Conservation (phyloP, 2,329 filamentous ascomycete species). For the Aureobasidium sp. region DNA sequence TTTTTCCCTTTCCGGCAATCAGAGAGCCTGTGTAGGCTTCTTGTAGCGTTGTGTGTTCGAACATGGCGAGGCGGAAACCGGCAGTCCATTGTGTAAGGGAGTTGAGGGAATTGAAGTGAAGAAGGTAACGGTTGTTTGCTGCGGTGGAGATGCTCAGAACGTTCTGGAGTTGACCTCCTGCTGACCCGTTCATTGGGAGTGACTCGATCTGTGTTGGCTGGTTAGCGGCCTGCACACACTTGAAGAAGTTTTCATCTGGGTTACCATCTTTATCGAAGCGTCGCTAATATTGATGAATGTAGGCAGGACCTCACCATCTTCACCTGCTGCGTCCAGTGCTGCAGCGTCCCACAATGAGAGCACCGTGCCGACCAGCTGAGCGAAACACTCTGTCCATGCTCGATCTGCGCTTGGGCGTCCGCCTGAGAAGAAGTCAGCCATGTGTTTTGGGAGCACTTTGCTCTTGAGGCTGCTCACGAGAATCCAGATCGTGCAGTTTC, state of each 20-base stretch:
- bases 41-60: constrained; percentile 84
- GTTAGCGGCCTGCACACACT: constrained; percentile 2
- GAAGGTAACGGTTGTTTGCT: constrained; percentile 85
- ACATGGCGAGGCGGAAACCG: constrained; percentile 87
- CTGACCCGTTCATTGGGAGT: constrained; percentile 70
- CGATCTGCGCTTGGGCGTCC: constrained; percentile 79
- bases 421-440: constrained; percentile 47
- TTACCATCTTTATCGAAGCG: constrained; percentile 95
- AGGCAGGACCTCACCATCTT: constrained; percentile 76
- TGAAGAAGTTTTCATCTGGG: constrained; percentile 9
- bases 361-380: constrained; percentile 90
- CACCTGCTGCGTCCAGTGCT: constrained; percentile 78
- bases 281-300: constrained; percentile 96
- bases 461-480: constrained; percentile 54
- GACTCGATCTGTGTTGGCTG: constrained; percentile 48
- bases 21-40: constrained; percentile 95
- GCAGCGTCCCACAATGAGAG: constrained; percentile 93
- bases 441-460: neutral
- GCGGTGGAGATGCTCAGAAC: constrained; percentile 94
- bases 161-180: constrained; percentile 79
- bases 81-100: constrained; percentile 94
- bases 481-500: constrained; percentile 91
- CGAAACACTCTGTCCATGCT: constrained; percentile 94
- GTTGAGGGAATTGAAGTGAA: constrained; percentile 93
- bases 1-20: constrained; percentile 88